Conservation (phyloP, 768 basidiomycete species). For the Lanmaoa rubissima region DNA sequence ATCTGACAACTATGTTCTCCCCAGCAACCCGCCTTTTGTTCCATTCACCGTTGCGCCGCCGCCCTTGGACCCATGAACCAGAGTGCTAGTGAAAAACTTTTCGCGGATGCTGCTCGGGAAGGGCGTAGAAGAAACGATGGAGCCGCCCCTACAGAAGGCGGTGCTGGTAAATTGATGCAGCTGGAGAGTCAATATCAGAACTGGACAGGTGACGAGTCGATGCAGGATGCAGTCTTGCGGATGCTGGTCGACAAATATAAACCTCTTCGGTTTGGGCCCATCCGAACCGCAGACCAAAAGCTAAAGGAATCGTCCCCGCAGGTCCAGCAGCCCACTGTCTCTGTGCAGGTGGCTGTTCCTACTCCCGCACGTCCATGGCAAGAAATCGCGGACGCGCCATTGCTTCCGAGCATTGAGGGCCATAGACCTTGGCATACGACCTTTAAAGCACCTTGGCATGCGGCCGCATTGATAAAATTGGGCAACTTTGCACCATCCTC, state of each 20-base stretch:
- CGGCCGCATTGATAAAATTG: constrained; percentile 48
- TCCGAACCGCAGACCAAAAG: constrained; percentile 65
- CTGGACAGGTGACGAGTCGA: constrained; percentile 77
- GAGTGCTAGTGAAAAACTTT: constrained; percentile 57
- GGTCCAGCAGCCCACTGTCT: constrained; percentile 24
- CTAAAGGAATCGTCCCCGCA: constrained; percentile 49
- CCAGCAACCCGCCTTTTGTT: neutral
- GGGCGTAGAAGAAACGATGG: constrained; percentile 39
- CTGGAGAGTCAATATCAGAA: constrained; percentile 54
- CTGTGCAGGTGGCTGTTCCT: neutral
- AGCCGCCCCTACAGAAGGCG: constrained; percentile 8
- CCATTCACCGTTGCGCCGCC: constrained; percentile 5
- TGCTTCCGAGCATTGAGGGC: constrained; percentile 52
- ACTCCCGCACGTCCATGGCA: constrained; percentile 1
- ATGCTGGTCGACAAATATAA: constrained; percentile 90
- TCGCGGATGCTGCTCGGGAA: constrained; percentile 59
- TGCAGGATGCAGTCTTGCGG: constrained; percentile 67
- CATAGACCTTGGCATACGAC: constrained; percentile 72
- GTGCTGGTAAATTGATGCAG: constrained; percentile 22
- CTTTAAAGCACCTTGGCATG: constrained; percentile 60
- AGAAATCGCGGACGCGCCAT: constrained; percentile 40
- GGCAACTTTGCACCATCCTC: constrained; percentile 41
- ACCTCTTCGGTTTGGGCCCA: constrained; percentile 62
- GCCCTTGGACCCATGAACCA: constrained; percentile 11
- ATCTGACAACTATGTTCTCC: neutral